Evolutionary conservation across 140 eudicot genomes (phyloP), one percentile per base, ranked within the genome.

Genomic region (Senecio squalidus): DNA sequence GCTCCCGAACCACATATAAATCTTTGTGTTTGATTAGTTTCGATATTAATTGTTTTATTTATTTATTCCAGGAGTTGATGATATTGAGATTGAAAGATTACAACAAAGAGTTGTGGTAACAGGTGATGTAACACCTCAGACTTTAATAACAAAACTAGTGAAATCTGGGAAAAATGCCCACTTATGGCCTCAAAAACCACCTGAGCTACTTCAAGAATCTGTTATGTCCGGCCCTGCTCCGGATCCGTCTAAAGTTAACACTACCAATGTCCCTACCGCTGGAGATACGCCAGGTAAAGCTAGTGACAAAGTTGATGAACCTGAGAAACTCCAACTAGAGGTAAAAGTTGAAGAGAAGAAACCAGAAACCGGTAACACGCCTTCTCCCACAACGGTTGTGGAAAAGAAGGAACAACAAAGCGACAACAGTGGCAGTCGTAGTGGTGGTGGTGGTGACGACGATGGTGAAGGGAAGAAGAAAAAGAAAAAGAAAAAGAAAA

Each of bases 101-200:
- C 82, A 62, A 49, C 89, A 83, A 1, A 76, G 72, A 62, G 96
- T 76, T 15, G 75, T 62, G 11, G 89, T 87, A n/a, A 75, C 70
- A 4, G 93, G 96, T 4, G 74, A 70, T 46, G 82, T 78, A 0
- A 77, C 78, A 7, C 63, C 80, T 13, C 79, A 72, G 4, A 62
- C 59, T 75, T 56, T 87, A 39, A 9, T 87, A 52, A 60, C 58
- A 27, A 87, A 83, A 22, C 81, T 87, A 13, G 49, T 41, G 0
- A 87, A 87, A 53, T 69, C 93, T 36, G 89, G 89, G 4, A 87
- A 87, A 20, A 72, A 78, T 16, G 96, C 96, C 0, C 74, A 83
- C 73, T 28, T 80, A 49, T 78, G 83, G 86, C 83, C 95, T 9
- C 61, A 79, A 65, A 57, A 58, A 78, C 55, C 75, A 77, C 81